Percentiles rank a stretch among this genome's conserved stretches.
Conservation (phyloP, 2,329 filamentous ascomycete genomes). For the Calonectria fujianensis region DNA sequence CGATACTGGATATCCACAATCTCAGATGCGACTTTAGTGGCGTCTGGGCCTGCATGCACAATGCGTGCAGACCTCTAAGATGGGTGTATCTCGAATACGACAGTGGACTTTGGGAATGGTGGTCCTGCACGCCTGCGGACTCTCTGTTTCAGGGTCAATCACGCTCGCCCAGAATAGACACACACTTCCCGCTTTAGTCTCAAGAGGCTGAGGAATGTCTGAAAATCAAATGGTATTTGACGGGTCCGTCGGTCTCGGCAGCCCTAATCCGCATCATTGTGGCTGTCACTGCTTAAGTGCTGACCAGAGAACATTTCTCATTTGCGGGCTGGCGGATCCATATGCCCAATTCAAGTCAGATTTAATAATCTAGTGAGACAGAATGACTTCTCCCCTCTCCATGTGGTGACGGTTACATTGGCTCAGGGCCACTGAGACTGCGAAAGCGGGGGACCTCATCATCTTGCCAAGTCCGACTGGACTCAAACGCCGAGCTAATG, state of each 20-base stretch:
- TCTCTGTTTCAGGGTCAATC: constrained; percentile 8
- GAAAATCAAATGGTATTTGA: constrained; percentile 29
- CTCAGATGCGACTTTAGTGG: constrained; percentile 27
- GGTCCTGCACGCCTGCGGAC: constrained; percentile 32
- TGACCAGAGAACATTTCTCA: constrained; percentile 18
- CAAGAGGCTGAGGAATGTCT: constrained; percentile 15
- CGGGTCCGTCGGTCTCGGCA: constrained; percentile 8
- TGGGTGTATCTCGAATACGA: constrained; percentile 12
- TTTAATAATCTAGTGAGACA: constrained; percentile 35
- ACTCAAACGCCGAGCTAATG: constrained; percentile 11
- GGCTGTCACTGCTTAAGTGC: constrained; percentile 28
- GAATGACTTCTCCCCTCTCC: constrained; percentile 16
- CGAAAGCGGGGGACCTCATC: constrained; percentile 24
- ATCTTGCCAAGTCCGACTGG: constrained; percentile 28
- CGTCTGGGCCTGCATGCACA: constrained; percentile 7
- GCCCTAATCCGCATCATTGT: constrained; percentile 21
- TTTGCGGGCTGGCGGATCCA: not conserved
- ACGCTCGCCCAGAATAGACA: not conserved
- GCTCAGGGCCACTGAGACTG: constrained; percentile 23
- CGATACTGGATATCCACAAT: constrained; percentile 37
- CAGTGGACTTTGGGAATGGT: constrained; percentile 32
- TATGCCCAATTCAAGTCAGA: constrained; percentile 24
- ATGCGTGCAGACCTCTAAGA: constrained; percentile 3
- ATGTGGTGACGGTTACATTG: constrained; percentile 28
- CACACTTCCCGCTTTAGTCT: constrained; percentile 19